phyloP scores from a whole-genome alignment of 139 green algal genomes.

The Closterium sp. region DNA sequence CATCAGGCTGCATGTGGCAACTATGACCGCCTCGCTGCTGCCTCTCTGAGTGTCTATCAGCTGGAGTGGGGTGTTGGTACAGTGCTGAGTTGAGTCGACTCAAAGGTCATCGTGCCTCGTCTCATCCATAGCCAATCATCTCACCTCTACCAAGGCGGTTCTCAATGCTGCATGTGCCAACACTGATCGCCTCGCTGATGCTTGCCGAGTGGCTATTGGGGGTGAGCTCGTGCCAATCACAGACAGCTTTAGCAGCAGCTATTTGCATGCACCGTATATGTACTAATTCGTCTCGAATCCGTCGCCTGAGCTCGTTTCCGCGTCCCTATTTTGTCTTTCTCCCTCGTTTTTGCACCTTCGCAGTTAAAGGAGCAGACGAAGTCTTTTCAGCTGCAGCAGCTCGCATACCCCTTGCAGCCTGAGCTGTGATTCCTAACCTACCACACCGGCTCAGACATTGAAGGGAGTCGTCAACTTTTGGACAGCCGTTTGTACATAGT shows the following conservation, averaged over 20 bases:
- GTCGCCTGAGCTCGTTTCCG: background rate
- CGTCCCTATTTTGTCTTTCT: background rate
- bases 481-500: too few species aligned
- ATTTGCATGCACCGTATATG: background rate
- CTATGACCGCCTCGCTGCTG: background rate
- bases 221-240: background rate
- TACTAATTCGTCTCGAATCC: background rate
- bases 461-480: too few species aligned
- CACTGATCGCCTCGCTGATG: background rate
- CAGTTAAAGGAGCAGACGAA: background rate
- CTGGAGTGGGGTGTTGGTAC: background rate
- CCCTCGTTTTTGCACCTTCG: background rate
- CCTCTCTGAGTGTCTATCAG: background rate
- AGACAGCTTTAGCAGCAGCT: background rate
- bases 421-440: background rate
- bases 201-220: background rate
- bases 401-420: background rate
- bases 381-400: background rate
- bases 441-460: too few species aligned
- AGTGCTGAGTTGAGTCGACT: too few species aligned
- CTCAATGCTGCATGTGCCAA: background rate
- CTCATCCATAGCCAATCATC: background rate
- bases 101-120: background rate
- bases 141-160: background rate
- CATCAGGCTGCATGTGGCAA: too few species aligned